These are phyloP conservation scores for Mortierella sp. DNA, from an alignment of 371 early-diverging fungal species.

Conservation along the genomic window DNA sequence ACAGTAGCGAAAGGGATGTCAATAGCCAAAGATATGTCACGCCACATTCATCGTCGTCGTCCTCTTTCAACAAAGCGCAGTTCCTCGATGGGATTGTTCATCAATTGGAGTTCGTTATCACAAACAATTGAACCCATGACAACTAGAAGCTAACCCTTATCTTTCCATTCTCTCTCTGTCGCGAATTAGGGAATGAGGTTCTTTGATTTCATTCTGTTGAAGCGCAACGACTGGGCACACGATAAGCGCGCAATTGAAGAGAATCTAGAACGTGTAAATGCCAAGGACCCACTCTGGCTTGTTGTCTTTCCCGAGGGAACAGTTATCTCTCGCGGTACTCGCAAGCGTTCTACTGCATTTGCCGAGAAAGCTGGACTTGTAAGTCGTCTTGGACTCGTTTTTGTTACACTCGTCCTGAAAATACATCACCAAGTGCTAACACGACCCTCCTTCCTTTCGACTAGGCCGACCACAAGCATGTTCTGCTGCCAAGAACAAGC, in stretches of 20 bases:
- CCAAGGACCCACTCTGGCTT: constrained; percentile 81
- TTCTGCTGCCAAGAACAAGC: constrained; percentile 84
- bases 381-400: constrained; percentile 25
- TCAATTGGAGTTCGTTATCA: background rate
- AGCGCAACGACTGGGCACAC: constrained; percentile 79
- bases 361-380: constrained; percentile 69
- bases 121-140: background rate
- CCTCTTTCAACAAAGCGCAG: background rate
- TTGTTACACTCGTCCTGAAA: background rate
- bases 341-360: constrained; percentile 63
- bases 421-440: background rate
- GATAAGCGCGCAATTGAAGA: constrained; percentile 75
- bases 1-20: background rate
- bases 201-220: constrained; percentile 89
- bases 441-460: background rate
- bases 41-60: background rate
- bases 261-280: constrained; percentile 57
- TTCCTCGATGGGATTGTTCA: background rate
- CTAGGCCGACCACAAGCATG: constrained; percentile 69
- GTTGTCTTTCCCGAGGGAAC: constrained; percentile 96
- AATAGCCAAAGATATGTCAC: background rate
- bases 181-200: constrained; percentile 85
- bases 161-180: background rate
- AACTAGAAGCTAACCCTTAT: background rate
- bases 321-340: constrained; percentile 68